Conservation (phyloP, 768 basidiomycete genomes). For the Suillus weaverae region DNA sequence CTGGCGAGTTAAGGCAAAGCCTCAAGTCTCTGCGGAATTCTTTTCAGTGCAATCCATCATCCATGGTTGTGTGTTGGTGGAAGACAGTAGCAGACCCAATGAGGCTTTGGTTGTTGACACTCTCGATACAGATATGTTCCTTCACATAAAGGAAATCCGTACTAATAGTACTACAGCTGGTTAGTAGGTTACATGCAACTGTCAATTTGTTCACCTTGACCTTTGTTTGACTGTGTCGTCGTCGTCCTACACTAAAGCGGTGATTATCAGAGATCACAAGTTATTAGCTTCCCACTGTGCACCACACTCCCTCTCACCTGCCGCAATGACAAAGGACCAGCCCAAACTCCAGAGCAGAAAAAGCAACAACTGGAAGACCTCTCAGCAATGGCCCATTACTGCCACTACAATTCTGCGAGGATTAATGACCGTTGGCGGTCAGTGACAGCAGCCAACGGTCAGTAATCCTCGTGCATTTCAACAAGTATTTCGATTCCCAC, state of each 20-base stretch:
- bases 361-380: conserved; percentile 69
- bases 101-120: conserved; percentile 31
- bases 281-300: too few species aligned
- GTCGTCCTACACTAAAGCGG: too few species aligned
- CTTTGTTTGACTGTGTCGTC: too few species aligned
- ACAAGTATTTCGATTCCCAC: conserved; percentile 69
- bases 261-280: too few species aligned
- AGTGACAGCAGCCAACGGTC: conserved; percentile 64
- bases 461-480: conserved; percentile 87
- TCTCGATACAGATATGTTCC: conserved; percentile 32
- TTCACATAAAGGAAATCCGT: conserved; percentile 1
- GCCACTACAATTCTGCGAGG: conserved; percentile 26
- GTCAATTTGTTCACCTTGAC: too few species aligned
- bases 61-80: conserved; percentile 23
- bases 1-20: conserved; percentile 14
- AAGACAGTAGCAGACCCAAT: conserved; percentile 15
- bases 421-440: too few species aligned
- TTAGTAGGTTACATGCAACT: too few species aligned
- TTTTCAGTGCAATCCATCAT: conserved; percentile 29
- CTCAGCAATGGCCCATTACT: conserved; percentile 74
- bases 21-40: conserved; percentile 14
- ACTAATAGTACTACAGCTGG: too few species aligned
- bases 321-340: conserved; percentile 38
- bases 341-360: conserved; percentile 34
- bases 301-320: too few species aligned